Base-by-base conservation (phyloP, 208 protist species). In the Leptomonas pyrrhocoris region DNA sequence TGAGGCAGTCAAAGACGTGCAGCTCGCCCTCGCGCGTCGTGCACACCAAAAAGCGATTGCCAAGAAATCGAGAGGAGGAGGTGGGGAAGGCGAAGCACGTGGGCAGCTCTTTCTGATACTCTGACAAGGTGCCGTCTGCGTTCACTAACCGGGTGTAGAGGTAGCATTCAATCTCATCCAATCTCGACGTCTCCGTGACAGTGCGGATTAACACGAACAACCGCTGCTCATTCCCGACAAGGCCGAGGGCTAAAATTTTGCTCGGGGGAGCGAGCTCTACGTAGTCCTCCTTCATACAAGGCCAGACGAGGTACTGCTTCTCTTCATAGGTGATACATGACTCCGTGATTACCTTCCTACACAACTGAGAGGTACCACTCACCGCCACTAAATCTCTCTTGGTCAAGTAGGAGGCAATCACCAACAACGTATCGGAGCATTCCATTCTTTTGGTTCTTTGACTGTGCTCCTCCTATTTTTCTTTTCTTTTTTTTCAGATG, bases 11-110 rank as follows among this genome's bases (percentile, higher is more conserved):
- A 67, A 89, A 90, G 15, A 87, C 76, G 38, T 83, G 46, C n/a
- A 85, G 46, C 11, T 73, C 71, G 27, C 77, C 84, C 51, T 87
- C 80, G 30, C 69, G 60, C 13, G 69, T 84, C 34, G 64, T 85
- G 72, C 84, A 86, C 15, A 76, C 34, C 30, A 93, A 78, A 65
- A 85, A 90, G 13, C 80, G 84, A 43, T 79, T 67, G 7, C 87
- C 84, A 31, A 80, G 63, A 63, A 93, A 90, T 1, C 56, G 57
- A 4, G 85, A 67, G 12, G 77, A 63, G 18, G 84, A 89, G 13
- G 79, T 77, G 8, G 68, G 43, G 3, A 51, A 60, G 12, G 66
- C 81, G 57, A 88, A 93, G 51, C 57, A 65, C 18, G 42, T 45
- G 0, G 84, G 88, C n/a, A 90, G 59, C 42, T 89, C 78, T 38